Base-by-base conservation (phyloP, 805 yeast genomes). In the Metschnikowia kunwiensis region DNA sequence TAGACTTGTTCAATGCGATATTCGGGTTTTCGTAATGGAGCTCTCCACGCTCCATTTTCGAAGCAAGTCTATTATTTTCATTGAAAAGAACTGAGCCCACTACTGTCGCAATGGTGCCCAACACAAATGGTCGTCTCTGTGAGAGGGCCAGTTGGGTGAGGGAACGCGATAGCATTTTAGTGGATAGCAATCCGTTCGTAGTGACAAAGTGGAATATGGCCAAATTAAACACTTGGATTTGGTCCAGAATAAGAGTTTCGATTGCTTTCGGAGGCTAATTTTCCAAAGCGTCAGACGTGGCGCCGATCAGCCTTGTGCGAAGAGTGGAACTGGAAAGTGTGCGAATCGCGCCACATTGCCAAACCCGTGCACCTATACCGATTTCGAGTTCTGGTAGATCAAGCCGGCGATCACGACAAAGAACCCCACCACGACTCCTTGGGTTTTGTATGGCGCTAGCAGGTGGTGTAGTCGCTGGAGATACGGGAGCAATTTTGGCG, bases 21-120 rank as follows among this genome's bases (percentile, higher is more conserved):
- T 61, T 56, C 24, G 58, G 54, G 37, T 60, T 61, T 12, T 61
- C 48, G 43, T 65, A 65, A 50, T 70, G 72, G 28, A 70, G 46
- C 50, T 70, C 62, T 11, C 78, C 78, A 5, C 59, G 57, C 40
- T 70, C 82, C 77, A 83, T 74, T 38, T 75, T 58, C 43, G 78
- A 71, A 1, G 88, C 91, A 33, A 80, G 58, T 27, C 64, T 50
- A 24, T 78, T 75, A 30, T 73, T 70, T 36, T 72, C 69, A 34
- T 42, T 63, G 53, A 65, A 65, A 7, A 58, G 40, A 21, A 65
- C 25, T 1, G 68, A 55, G 1, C 65, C 62, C 10, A 60, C n/a
- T 5, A 39, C 49, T 2, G 53, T 36, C 10, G 44, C 44, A 19
- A 46, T 22, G 5, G 49, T 34, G 30, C 41, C 33, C 23, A 46